Percentiles rank a stretch among this genome's conserved stretches.
phyloP scores from a whole-genome alignment of 1,284 basidiomycete genomes.

The Lignosus rhinocerotis region DNA sequence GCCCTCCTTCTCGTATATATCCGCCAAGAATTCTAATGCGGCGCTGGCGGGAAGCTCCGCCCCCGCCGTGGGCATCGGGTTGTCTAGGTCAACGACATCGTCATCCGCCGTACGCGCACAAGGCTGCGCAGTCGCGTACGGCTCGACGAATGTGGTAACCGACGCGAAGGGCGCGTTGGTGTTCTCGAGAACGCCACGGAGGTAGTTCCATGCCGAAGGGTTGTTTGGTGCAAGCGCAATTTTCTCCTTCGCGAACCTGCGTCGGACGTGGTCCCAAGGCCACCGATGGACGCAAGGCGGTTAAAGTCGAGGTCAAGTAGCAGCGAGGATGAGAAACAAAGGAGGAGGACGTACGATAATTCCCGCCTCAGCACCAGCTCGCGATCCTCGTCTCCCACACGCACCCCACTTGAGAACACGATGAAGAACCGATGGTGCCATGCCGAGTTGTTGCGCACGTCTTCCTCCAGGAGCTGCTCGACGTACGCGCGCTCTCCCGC shows the following conservation, averaged over 20 bases:
- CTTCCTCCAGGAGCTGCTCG: conserved; percentile 71
- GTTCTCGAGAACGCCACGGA: conserved; percentile 74
- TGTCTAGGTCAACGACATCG: conserved; percentile 69
- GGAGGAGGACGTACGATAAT: conserved; percentile 55
- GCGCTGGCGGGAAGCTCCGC: conserved; percentile 74
- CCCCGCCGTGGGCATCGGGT: conserved; percentile 63
- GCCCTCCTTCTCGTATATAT: conserved; percentile 65
- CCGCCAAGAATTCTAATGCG: conserved; percentile 87
- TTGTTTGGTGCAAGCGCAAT: conserved; percentile 91
- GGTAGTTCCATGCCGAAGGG: conserved; percentile 91
- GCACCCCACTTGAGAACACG: conserved; percentile 70
- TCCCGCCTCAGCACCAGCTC: conserved; percentile 64
- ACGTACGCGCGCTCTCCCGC: conserved; percentile 75
- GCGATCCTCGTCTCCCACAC: conserved; percentile 58
- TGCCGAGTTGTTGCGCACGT: conserved; percentile 94
- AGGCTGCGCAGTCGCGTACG: conserved; percentile 49
- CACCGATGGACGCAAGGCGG: not conserved
- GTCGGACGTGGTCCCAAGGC: not conserved
- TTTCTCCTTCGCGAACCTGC: conserved; percentile 67
- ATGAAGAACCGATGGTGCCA: conserved; percentile 99
- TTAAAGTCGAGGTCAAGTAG: not conserved
- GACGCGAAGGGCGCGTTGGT: conserved; percentile 57
- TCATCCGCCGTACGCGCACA: conserved; percentile 25
- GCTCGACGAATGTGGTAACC: conserved; percentile 60
- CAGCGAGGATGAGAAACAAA: not conserved